Conservation (phyloP, 1,284 basidiomycete genomes). For the Coniferiporia weirii region DNA sequence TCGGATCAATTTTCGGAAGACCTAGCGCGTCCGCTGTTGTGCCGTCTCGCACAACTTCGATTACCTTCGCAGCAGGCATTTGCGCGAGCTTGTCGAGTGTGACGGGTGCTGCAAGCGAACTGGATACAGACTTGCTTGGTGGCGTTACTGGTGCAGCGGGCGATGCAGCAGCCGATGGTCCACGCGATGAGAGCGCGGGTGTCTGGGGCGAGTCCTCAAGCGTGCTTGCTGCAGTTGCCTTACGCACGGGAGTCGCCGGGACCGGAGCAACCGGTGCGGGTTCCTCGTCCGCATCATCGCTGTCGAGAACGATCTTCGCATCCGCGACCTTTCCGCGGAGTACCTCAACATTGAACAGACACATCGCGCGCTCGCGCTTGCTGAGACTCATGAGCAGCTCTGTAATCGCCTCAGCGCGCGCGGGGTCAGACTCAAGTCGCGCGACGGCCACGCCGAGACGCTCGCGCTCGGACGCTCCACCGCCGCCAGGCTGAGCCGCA, state of each 20-base stretch:
- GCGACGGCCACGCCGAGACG: constrained; percentile 65
- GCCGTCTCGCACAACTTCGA: constrained; percentile 47
- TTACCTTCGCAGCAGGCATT: constrained; percentile 56
- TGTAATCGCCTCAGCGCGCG: constrained; percentile 56
- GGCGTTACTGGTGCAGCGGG: constrained; percentile 49
- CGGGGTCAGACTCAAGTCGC: constrained; percentile 47
- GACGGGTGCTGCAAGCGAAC: constrained; percentile 26
- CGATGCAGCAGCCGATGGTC: constrained; percentile 64
- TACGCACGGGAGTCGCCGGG: constrained; percentile 45
- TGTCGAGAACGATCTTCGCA: constrained; percentile 76
- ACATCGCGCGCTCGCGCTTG: constrained; percentile 85
- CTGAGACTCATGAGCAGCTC: constrained; percentile 80
- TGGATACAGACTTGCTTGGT: constrained; percentile 21
- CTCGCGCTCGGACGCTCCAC: constrained; percentile 48
- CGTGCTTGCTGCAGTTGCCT: constrained; percentile 39
- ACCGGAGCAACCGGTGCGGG: constrained; percentile 26
- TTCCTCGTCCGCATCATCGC: constrained; percentile 53
- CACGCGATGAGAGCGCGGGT: constrained; percentile 66
- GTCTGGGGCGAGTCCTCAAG: constrained; percentile 56
- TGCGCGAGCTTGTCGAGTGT: constrained; percentile 25
- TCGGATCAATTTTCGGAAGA: constrained; percentile 64
- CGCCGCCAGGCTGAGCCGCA: constrained; percentile 11
- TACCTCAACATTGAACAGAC: constrained; percentile 82
- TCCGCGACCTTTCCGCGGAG: constrained; percentile 75
- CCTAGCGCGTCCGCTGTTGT: constrained; percentile 55